phyloP scores from a whole-genome alignment of 352 stramenopile species.

The Pseudoperonospora humuli region DNA sequence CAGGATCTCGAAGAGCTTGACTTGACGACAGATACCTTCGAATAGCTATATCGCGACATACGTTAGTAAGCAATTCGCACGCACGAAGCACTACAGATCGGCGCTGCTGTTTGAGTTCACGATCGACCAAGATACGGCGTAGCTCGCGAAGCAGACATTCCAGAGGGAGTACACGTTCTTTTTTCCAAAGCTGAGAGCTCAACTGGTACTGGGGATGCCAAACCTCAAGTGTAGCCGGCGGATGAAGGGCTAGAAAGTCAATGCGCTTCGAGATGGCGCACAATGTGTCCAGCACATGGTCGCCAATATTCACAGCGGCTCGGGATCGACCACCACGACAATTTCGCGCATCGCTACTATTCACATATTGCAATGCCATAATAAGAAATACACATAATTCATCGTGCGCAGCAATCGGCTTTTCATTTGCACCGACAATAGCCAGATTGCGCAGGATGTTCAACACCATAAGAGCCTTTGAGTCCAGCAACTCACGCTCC shows the following conservation, averaged over 20 bases:
- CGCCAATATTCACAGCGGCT: conserved; percentile 41
- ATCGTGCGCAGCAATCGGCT: conserved; percentile 53
- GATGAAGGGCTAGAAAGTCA: conserved; percentile 59
- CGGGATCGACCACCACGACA: conserved; percentile 14
- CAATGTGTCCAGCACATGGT: conserved; percentile 69
- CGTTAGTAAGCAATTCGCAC: conserved; percentile 55
- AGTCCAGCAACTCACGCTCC: conserved; percentile 49
- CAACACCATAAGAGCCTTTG: conserved; percentile 44
- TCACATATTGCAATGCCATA: conserved; percentile 39
- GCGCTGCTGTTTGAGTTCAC: conserved; percentile 28
- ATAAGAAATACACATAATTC: conserved; percentile 59
- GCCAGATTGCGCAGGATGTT: conserved; percentile 77
- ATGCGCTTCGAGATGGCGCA: conserved; percentile 64
- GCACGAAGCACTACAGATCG: conserved; percentile 51
- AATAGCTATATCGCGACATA: conserved; percentile 44
- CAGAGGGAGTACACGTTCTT: conserved; percentile 46
- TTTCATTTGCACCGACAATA: conserved; percentile 65
- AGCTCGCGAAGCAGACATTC: conserved; percentile 59
- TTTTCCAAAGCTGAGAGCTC: conserved; percentile 50
- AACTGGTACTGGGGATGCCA: conserved; percentile 60
- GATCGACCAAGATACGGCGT: conserved; percentile 28
- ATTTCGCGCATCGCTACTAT: conserved; percentile 20
- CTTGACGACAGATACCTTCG: conserved; percentile 39
- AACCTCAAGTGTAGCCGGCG: conserved; percentile 38
- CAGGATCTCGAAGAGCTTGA: conserved; percentile 29